Evolutionary conservation across 2,329 filamentous ascomycete genomes (phyloP).

Genomic region (Ophiostoma perfectum): DNA sequence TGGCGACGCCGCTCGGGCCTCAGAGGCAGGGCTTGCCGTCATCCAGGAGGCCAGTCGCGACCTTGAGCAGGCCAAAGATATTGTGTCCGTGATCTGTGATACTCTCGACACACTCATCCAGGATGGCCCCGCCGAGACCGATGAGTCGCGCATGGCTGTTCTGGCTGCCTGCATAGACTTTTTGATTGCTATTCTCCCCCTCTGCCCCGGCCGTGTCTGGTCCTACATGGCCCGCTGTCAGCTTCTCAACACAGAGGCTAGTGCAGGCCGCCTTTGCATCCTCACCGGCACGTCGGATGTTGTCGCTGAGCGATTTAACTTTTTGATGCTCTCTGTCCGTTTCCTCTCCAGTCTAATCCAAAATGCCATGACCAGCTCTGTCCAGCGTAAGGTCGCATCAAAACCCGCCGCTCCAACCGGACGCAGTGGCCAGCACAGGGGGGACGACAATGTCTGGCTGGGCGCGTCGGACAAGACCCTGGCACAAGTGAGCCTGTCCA

Average conservation of each 20-base stretch:
- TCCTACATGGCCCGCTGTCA: constrained; percentile 78
- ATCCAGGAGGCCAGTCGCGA: constrained; percentile 55
- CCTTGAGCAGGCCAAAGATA: constrained; percentile 58
- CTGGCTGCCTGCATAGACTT: constrained; percentile 72
- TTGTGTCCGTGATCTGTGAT: constrained; percentile 75
- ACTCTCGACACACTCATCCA: constrained; percentile 70
- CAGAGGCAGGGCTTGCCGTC: constrained; percentile 42
- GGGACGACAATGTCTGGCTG: constrained; percentile 50
- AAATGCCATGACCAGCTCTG: constrained; percentile 64
- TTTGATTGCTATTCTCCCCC: constrained; percentile 64
- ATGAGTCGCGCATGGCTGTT: constrained; percentile 61
- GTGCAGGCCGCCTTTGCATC: constrained; percentile 67
- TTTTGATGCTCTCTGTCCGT: constrained; percentile 66
- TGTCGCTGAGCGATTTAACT: constrained; percentile 66
- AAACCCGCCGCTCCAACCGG: constrained; percentile 36
- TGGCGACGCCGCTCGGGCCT: constrained; percentile 23
- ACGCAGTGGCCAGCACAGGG: constrained; percentile 37
- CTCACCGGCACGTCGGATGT: constrained; percentile 81
- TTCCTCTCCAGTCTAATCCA: constrained; percentile 72
- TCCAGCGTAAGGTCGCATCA: constrained; percentile 55
- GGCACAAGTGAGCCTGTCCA: constrained; percentile 63
- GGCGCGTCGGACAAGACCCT: constrained; percentile 75
- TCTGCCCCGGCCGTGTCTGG: constrained; percentile 82
- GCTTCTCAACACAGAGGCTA: constrained; percentile 70
- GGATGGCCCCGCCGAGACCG: constrained; percentile 51